phyloP scores from a whole-genome alignment of 768 basidiomycete species.

The Suillus subluteus region DNA sequence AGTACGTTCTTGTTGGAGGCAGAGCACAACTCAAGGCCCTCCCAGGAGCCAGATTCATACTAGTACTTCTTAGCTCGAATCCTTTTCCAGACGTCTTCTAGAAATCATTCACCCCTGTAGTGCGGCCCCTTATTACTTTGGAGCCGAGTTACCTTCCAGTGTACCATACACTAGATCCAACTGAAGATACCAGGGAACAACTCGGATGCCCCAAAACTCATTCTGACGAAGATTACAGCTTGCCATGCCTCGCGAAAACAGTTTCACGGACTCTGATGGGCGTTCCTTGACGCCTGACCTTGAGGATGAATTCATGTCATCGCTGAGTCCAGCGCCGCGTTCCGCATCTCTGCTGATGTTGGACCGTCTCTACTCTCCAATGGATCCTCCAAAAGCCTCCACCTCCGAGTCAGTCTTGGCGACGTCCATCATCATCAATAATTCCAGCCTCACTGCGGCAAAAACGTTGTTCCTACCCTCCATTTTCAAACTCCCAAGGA shows the following conservation, averaged over 20 bases:
- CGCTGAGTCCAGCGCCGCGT: background rate
- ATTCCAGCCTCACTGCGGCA: constrained; percentile 5
- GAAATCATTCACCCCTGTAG: background rate
- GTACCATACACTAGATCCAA: background rate
- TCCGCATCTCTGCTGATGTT: constrained; percentile 17
- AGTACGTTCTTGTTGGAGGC: background rate
- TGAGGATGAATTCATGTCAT: constrained; percentile 37
- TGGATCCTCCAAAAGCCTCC: constrained; percentile 1
- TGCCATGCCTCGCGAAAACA: constrained; percentile 69
- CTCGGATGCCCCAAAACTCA: too few species aligned
- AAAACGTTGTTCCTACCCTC: constrained; percentile 16
- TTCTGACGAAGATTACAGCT: background rate
- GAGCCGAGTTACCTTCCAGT: background rate
- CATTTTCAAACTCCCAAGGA: constrained; percentile 45
- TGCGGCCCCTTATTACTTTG: background rate
- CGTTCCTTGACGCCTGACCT: constrained; percentile 69
- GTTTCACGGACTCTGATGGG: constrained; percentile 66
- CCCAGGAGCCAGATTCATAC: background rate
- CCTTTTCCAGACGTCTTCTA: background rate
- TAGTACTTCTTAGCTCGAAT: background rate
- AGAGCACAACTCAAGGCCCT: background rate
- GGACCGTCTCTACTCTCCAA: constrained; percentile 16
- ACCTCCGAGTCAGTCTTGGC: background rate
- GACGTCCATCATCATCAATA: background rate
- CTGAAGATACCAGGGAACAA: too few species aligned